These are phyloP conservation scores for Didymella sp. DNA, from an alignment of 2,329 filamentous ascomycete species.

Conservation along the genomic window DNA sequence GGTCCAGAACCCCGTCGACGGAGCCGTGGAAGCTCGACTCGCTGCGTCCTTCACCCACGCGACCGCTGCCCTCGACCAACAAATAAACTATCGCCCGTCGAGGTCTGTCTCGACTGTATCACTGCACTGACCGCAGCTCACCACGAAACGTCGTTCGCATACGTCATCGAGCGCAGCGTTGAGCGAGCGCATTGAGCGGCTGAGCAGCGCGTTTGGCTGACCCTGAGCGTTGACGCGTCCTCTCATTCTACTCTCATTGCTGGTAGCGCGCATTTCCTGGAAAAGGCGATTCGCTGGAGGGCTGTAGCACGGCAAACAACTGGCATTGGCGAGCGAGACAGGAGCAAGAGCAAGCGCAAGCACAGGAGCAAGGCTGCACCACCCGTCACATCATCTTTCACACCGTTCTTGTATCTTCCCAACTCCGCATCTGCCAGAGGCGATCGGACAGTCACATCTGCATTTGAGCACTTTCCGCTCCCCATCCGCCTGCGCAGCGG, in stretches of 20 bases:
- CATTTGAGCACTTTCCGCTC: conserved; percentile 41
- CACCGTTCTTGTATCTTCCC: conserved; percentile 46
- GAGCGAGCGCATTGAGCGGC: conserved; percentile 5
- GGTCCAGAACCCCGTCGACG: not conserved
- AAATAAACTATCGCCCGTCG: not conserved
- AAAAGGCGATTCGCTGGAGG: conserved; percentile 34
- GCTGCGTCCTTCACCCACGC: conserved; percentile 23
- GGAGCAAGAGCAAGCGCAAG: conserved; percentile 25
- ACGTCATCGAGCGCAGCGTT: conserved; percentile 1
- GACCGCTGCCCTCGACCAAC: conserved; percentile 21
- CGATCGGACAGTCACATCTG: conserved; percentile 46
- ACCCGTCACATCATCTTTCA: conserved; percentile 38
- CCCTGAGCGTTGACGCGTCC: conserved; percentile 13
- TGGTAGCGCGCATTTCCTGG: conserved; percentile 31
- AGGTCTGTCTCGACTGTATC: not conserved
- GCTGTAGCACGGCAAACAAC: conserved; percentile 36
- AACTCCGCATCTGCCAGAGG: conserved; percentile 51
- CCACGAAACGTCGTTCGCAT: not conserved
- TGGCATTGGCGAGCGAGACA: conserved; percentile 29
- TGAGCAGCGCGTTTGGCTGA: conserved; percentile 25
- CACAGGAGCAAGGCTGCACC: conserved; percentile 37
- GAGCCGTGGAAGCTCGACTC: conserved; percentile 10
- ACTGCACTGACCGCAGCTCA: conserved; percentile 1
- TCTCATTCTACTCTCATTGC: conserved; percentile 32
- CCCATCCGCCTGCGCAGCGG: conserved; percentile 42